Base-by-base conservation (phyloP, 2,329 filamentous ascomycete genomes). In the Aspergillus ustus region DNA sequence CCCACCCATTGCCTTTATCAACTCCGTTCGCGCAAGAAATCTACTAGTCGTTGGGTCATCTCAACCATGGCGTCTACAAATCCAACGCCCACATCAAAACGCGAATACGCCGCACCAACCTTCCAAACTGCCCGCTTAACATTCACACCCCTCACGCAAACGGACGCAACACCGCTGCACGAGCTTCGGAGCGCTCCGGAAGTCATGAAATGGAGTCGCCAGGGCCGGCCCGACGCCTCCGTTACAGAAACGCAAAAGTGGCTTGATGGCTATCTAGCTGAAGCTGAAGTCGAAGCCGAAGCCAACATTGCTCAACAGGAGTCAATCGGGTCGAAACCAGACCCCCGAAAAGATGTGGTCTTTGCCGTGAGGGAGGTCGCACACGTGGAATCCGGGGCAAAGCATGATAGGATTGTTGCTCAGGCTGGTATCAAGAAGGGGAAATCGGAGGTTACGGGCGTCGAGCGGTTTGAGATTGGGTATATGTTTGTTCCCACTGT, bases 401-500 rank as follows among this genome's bases (percentile, higher is more conserved):
- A 7, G n/a, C 3, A 25, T 9, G 57, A 59, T 13, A 51, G 45
- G 43, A 45, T 67, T 1, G 48, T 66, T 37, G 63, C 53, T 3
- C 52, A 51, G 2, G 7, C 62, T 4, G 60, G 62, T 2, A n/a
- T 68, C 15, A 50, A 50, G 4, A n/a, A 52, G 22, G 9, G 20
- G 4, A 17, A 34, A 2, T 51, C 54, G 0, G 31, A 28, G 17
- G 44, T 52, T 2, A 31, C 44, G 6, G 22, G 31, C 4, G 44
- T 45, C 9, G 40, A 52, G 17, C 44, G 49, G 17, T 64, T 60
- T 60, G 84, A 83, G 68, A 58, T 87, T 28, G 86, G 86, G 22
- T 89, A 89, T 71, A 81, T 87, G 76, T 72, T 89, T 55, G 74
- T 79, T 52, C 79, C 75, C 59, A 81, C 84, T 66, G 68, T 74